Base-by-base conservation (phyloP, 1,139 yeast genomes). In the Suhomyces coccinellae region DNA sequence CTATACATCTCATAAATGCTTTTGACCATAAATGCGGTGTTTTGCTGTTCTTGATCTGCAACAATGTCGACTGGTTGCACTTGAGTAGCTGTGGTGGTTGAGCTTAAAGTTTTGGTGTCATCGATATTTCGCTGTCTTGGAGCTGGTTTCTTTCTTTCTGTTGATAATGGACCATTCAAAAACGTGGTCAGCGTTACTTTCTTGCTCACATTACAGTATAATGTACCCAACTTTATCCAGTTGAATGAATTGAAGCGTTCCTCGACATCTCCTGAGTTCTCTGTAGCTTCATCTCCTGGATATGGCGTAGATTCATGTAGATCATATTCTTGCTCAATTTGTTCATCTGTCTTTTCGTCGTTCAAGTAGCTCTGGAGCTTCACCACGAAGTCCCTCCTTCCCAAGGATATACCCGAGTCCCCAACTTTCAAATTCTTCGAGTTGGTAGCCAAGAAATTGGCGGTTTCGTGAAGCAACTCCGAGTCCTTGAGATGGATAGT, bases 141-240 rank as follows among this genome's bases (percentile, higher is more conserved):
- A 0, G 56, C 62, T 31, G 74, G 65, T n/a, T 66, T 67, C 53
- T 75, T 79, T 51, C 78, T 75, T 51, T 84, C 85, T 1, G 83
- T 69, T n/a, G 79, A 82, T 41, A 88, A 67, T 0, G 95, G 91
- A 0, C 95, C 96, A 45, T 83, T 68, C 50, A 88, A 63, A 53
- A 85, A 87, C 52, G 83, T 87, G 14, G 74, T 66, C 1, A 80
- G 72, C 0, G 77, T 65, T 0, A 87, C 76, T 38, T 75, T 71
- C 11, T 62, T 61, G 49, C 86, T 76, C 15, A 74, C 59, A 43
- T 70, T 63, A 52, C 75, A 69, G 51, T 75, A 79, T 34, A 83
- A 59, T 0, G 77, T 63, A 0, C 95, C 95, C 33, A 86, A 59
- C 45, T 72, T 70, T 37, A 78, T 61, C 88, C 91, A 84, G 57